Evolutionary conservation across 495 filamentous ascomycete species (phyloP).

Genomic region (Penicillium cinerascens): DNA sequence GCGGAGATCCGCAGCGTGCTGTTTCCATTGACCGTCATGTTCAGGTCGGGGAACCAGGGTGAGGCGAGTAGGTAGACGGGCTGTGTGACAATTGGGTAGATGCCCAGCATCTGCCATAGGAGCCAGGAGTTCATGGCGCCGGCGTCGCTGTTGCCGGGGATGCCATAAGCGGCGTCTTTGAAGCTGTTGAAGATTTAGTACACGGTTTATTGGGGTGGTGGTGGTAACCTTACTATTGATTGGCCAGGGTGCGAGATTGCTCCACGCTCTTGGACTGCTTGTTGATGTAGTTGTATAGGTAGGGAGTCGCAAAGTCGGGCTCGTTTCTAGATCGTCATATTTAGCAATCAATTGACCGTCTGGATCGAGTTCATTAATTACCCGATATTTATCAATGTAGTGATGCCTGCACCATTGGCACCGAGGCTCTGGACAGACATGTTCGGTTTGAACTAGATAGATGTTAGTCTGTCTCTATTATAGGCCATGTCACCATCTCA

Average conservation of each 20-base stretch:
- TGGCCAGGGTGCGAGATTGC: conserved; percentile 50
- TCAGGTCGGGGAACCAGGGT: conserved; percentile 59
- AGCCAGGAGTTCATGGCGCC: conserved; percentile 70
- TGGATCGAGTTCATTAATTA: background rate
- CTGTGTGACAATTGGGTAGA: conserved; percentile 63
- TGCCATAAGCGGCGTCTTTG: conserved; percentile 43
- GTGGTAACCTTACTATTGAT: conserved; percentile 52
- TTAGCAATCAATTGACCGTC: background rate
- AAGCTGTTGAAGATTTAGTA: conserved; percentile 17
- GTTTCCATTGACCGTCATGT: conserved; percentile 52
- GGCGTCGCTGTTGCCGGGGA: conserved; percentile 67
- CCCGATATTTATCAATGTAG: conserved; percentile 51
- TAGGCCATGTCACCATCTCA: background rate
- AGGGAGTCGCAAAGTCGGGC: conserved; percentile 61
- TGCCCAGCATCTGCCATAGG: conserved; percentile 67
- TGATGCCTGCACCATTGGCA: conserved; percentile 35
- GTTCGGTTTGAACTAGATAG: conserved; percentile 31
- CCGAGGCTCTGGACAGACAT: conserved; percentile 32
- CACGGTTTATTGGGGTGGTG: background rate
- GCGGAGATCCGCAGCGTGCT: conserved; percentile 55
- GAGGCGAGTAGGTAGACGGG: conserved; percentile 62
- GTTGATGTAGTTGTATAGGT: conserved; percentile 66
- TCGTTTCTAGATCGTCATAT: conserved; percentile 46
- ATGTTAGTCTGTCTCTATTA: background rate
- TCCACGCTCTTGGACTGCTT: conserved; percentile 56